Evolutionary conservation across 352 stramenopile species (phyloP), one percentile per base, ranked within the genome.

Genomic region (Phytophthora vignae): DNA sequence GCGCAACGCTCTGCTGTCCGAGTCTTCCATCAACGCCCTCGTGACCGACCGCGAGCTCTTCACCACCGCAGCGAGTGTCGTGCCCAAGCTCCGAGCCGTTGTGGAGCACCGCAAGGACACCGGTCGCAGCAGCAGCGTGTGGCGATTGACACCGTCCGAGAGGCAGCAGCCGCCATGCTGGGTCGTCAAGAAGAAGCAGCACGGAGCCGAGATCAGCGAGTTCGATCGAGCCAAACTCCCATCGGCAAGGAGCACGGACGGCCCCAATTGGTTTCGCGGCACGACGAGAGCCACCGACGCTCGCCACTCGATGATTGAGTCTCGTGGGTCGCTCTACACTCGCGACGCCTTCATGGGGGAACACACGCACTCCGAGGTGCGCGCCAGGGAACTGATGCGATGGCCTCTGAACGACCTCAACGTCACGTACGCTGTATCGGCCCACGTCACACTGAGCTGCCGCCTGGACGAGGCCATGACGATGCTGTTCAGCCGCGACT

Each of bases 401-500:
- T 88, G 85, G 78, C 84, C 86, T 29, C 55, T 77, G 12, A 77
- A 73, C 11, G 75, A 79, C 48, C 57, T 66, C 14, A 78, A 76
- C 69, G 80, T 92, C 66, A 64, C 76, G 1, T 93, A 90, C 55
- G 86, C 86, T 1, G 77, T 79, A 4, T 78, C 87, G 5, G 77
- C 79, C 12, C 83, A 90, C 58, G 85, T 83, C 11, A 80, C 87
- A 11, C 68, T 93, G 4, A 77, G 77, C 36, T 91, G 86, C 58
- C 71, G 80, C 36, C 27, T 91, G 27, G 67, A 80, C 15, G 86
- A 93, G 38, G 84, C 82, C 1, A 69, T 90, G 56, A 84, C 83
- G 9, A 79, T 82, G 74, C 77, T 93, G 14, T 93, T 92, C 62
- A 91, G 79, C 54, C 77, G 75, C n/a, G 82, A 93, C 8, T 21